Base-by-base conservation (phyloP, 306 rosid genomes). In the Astragalus membranaceus region DNA sequence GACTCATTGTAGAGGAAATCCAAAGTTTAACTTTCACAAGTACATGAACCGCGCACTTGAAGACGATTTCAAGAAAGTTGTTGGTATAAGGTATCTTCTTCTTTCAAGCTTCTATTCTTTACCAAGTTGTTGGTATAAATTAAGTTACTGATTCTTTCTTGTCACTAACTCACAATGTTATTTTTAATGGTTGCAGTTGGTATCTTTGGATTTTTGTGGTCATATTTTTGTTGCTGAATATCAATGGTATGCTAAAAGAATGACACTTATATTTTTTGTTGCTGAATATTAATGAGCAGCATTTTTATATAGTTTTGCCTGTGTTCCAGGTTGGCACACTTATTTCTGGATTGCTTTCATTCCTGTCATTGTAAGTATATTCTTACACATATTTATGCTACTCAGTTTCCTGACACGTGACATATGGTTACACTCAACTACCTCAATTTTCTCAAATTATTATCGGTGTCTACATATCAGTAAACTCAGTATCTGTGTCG, bases 301-400 rank as follows among this genome's bases (percentile, higher is more conserved):
- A 26, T 26, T 1, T 35, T 35, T 8, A 35, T 35, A 35, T 1
- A 35, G 8, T 35, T 35, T 33, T 33, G 5, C 5, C 37, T 35
- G 61, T 55, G 67, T 46, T 70, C 64, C 89, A 92, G 96, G 96
- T 57, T 90, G 93, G 96, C 88, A 92, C 78, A 77, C 96, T 9
- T 92, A 92, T 62, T 92, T 92, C 79, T 90, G 98, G 98, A 78
- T 92, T 48, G 87, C 98, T 55, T 88, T 92, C 85, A n/a, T 92
- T 73, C 98, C 98, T 51, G 58, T 90, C 62, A 5, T 84, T 74
- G 98, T 92, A 66, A 92, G 98, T 77, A 55, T 81, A 60, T 67
- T 39, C 30, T 16, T 60, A 48, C 7, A 17, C n/a, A 17, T 5
- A 51, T 33, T 55, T 44, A 12, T 11, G n/a, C n/a, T 46, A 46